phyloP scores from a whole-genome alignment of 1,284 basidiomycete genomes.

The Heterobasidion parviporum region DNA sequence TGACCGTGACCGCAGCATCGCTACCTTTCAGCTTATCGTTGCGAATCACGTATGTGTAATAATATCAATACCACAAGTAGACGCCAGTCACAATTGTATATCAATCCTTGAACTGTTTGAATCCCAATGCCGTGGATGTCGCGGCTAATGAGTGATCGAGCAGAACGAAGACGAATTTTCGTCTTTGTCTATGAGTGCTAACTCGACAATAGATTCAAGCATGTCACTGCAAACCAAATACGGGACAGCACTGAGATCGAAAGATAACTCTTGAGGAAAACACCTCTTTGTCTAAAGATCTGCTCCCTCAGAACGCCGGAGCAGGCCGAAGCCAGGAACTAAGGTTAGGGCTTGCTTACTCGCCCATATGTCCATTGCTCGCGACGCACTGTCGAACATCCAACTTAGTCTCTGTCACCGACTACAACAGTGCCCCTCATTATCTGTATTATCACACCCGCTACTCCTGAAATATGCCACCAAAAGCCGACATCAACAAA shows the following conservation, averaged over 20 bases:
- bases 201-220: too few relatives aligned
- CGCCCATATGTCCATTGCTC: not conserved
- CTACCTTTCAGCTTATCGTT: slow-evolving; percentile 84
- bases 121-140: too few relatives aligned
- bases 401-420: not conserved
- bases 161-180: too few relatives aligned
- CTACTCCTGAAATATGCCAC: slow-evolving; percentile 21
- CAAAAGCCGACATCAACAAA: slow-evolving; percentile 83
- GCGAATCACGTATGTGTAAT: slow-evolving; percentile 50
- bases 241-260: too few relatives aligned
- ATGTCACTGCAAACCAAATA: too few relatives aligned
- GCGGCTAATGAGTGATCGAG: too few relatives aligned
- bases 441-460: not conserved
- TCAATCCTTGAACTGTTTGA: too few relatives aligned
- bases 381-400: not conserved
- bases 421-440: not conserved
- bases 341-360: slow-evolving; percentile 6
- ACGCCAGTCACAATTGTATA: not conserved
- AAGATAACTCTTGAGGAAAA: too few relatives aligned
- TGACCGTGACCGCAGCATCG: slow-evolving; percentile 82
- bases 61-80: not conserved
- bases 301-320: too few relatives aligned
- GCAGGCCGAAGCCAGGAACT: not conserved
- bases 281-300: too few relatives aligned
- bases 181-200: too few relatives aligned